Percentiles rank a stretch among this genome's conserved stretches.
Evolutionary conservation across 768 basidiomycete species (phyloP).

Genomic region (Obba rivulosa): DNA sequence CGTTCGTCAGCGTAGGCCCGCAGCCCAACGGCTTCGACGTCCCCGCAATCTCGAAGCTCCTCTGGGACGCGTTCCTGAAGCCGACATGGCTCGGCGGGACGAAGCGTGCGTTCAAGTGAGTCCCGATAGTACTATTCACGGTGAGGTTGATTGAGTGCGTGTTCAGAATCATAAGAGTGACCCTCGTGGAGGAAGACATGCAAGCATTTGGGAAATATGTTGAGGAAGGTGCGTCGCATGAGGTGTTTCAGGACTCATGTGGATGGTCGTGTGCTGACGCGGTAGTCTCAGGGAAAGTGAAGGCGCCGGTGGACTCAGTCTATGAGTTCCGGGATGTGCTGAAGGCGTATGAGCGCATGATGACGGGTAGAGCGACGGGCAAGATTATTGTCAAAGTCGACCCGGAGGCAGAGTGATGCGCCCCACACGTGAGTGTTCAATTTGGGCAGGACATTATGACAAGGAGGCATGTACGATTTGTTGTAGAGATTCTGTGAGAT

Average conservation of each 20-base stretch:
- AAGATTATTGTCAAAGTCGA: slow-evolving; percentile 60
- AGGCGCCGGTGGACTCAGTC: slow-evolving; percentile 54
- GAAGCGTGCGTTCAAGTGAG: slow-evolving; percentile 42
- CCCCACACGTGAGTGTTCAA: no score
- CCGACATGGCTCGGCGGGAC: slow-evolving; percentile 54
- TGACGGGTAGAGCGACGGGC: slow-evolving; percentile 53
- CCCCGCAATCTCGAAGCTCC: slow-evolving; percentile 26
- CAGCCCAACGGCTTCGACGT: slow-evolving; percentile 27
- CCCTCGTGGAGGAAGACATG: slow-evolving; percentile 30
- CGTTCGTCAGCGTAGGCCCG: slow-evolving; percentile 51
- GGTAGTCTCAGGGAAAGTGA: slow-evolving; percentile 38
- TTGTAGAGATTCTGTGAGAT: no score
- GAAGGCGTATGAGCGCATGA: slow-evolving; percentile 57
- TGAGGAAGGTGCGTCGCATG: slow-evolving; percentile 11
- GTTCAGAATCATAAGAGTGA: slow-evolving; percentile 29
- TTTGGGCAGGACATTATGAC: no score
- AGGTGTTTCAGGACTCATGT: no score
- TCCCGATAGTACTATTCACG: background rate
- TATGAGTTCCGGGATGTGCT: slow-evolving; percentile 49
- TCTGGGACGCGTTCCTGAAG: slow-evolving; percentile 28
- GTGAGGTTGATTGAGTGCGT: no score
- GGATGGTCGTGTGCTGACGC: background rate
- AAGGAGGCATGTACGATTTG: no score
- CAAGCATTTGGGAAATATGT: slow-evolving; percentile 20
- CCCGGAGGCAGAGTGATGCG: slow-evolving; percentile 9